Conservation (phyloP, 2,329 filamentous ascomycete species). For the Sclerotinia glacialis region DNA sequence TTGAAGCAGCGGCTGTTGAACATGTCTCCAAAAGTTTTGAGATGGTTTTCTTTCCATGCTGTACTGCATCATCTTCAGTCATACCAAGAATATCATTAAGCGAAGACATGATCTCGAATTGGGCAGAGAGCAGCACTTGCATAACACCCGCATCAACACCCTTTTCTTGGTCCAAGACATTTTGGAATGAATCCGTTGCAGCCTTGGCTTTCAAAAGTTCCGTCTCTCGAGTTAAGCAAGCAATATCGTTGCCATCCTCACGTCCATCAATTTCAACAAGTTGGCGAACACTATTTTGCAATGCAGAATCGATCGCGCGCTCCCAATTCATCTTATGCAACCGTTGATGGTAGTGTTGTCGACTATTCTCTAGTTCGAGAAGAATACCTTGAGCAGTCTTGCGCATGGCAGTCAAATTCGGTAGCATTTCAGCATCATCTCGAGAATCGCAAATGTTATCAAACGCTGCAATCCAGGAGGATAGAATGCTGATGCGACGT, state of each 20-base stretch:
- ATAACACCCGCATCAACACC: constrained; percentile 72
- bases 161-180: constrained; percentile 82
- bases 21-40: constrained; percentile 75
- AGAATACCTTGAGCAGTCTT: constrained; percentile 88
- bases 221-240: constrained; percentile 73
- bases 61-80: constrained; percentile 78
- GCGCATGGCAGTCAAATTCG: constrained; percentile 70
- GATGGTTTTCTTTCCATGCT: constrained; percentile 74
- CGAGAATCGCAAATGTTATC: constrained; percentile 74
- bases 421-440: constrained; percentile 67
- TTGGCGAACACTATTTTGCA: constrained; percentile 80
- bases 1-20: constrained; percentile 69
- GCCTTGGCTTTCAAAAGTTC: constrained; percentile 82
- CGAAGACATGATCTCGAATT: constrained; percentile 86
- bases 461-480: constrained; percentile 89
- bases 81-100: constrained; percentile 79
- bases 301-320: constrained; percentile 77
- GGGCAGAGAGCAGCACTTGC: constrained; percentile 80
- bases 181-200: constrained; percentile 72
- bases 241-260: constrained; percentile 65
- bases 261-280: constrained; percentile 67
- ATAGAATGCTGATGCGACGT: constrained; percentile 80
- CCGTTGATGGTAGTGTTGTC: constrained; percentile 85
- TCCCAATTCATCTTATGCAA: constrained; percentile 83
- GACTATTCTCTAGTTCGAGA: constrained; percentile 82